A percentile compares a stretch with the other conserved stretches of the same genome.
Evolutionary conservation across 163 green algal species (phyloP).

Genomic region (Trebouxiophyceae sp.): DNA sequence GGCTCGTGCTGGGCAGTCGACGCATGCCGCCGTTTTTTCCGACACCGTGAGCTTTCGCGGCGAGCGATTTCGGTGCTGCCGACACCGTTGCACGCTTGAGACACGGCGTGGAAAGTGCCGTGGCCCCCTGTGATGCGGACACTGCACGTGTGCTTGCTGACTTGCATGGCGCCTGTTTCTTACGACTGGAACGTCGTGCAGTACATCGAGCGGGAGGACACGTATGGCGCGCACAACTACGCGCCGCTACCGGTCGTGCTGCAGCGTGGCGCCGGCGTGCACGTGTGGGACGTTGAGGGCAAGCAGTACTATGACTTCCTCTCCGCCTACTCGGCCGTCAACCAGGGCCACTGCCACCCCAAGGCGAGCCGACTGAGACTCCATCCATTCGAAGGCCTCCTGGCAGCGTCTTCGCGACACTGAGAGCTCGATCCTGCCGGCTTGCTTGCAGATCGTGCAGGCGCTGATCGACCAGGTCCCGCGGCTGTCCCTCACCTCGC

Average conservation of each 20-base stretch:
- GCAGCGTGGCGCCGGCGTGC: conserved; percentile 58
- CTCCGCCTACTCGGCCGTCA: conserved; percentile 82
- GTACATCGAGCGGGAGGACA: conserved; percentile 80
- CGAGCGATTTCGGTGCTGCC: too few species aligned
- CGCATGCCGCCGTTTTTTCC: too few species aligned
- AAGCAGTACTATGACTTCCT: conserved; percentile 91
- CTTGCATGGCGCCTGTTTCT: neutral
- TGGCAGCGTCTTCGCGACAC: too few species aligned
- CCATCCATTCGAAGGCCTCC: neutral
- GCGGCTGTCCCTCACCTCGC: conserved; percentile 75
- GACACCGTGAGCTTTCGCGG: too few species aligned
- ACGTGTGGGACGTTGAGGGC: conserved; percentile 88
- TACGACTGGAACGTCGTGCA: too few species aligned
- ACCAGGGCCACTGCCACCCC: conserved; percentile 91
- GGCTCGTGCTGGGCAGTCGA: too few species aligned
- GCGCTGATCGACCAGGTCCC: conserved; percentile 70
- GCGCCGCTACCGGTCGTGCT: conserved; percentile 83
- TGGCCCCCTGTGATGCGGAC: too few species aligned
- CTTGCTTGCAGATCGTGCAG: conserved; percentile 50
- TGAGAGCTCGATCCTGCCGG: neutral
- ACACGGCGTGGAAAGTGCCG: too few species aligned
- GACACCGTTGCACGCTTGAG: too few species aligned
- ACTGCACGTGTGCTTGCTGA: neutral
- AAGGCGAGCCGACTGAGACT: conserved; percentile 42
- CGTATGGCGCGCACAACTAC: conserved; percentile 91